Percentiles rank a stretch among this genome's conserved stretches.
phyloP scores from a whole-genome alignment of 169 alveolate species.

The Eimeria praecox region DNA sequence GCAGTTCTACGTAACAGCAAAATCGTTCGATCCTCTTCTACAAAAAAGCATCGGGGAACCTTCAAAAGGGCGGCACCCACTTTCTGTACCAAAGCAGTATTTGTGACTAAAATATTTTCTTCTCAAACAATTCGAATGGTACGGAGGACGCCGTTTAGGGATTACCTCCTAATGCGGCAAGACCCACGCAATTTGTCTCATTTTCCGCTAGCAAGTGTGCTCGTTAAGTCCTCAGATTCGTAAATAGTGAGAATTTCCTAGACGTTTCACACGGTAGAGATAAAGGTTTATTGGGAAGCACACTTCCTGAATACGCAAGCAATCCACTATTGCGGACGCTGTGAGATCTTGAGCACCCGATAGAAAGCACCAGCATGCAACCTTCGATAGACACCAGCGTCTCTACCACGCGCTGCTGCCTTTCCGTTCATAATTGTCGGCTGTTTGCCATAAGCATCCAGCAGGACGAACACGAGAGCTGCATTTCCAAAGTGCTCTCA shows the following conservation, averaged over 20 bases:
- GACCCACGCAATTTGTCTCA: not conserved
- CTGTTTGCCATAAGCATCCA: too few relatives aligned
- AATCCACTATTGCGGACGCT: not conserved
- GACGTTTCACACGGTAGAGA: not conserved
- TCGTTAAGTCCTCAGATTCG: not conserved
- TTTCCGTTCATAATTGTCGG: too few relatives aligned
- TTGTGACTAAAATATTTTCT: too few relatives aligned
- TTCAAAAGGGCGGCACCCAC: not conserved
- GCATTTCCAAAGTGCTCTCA: not conserved
- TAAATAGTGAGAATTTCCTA: not conserved
- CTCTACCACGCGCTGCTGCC: not conserved
- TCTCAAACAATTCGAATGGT: not conserved
- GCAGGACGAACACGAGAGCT: not conserved
- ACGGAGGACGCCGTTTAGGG: not conserved
- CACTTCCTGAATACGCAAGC: not conserved
- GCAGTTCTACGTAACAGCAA: not conserved
- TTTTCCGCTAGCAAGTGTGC: not conserved
- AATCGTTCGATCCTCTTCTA: not conserved
- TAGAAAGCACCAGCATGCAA: not conserved
- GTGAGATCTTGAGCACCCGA: not conserved
- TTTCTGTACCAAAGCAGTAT: not conserved
- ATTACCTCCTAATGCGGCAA: not conserved
- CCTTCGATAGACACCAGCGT: not conserved
- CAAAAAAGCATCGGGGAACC: not conserved
- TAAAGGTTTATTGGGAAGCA: not conserved